These are phyloP conservation scores for Ustilaginoidea virens DNA, from an alignment of 2,329 filamentous ascomycete species.

Conservation along the genomic window DNA sequence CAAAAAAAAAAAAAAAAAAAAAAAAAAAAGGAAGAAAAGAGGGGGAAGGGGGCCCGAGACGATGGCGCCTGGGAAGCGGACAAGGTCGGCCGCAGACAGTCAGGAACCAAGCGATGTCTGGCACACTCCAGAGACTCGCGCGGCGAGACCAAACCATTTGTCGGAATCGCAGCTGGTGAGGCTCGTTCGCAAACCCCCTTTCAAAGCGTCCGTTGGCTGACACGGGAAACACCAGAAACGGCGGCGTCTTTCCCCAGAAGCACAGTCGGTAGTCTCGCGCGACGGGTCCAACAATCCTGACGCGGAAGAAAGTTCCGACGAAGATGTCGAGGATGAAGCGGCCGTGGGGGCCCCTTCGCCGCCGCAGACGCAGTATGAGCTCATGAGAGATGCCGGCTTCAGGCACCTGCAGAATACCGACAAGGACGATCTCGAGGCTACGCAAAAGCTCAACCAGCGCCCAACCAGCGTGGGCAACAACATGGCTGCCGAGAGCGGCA, in stretches of 20 bases:
- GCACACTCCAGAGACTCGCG: not conserved
- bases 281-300: too few species aligned
- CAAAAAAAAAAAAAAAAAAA: too few species aligned
- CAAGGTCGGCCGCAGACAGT: conserved; percentile 14
- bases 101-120: not conserved
- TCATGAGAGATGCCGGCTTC: conserved; percentile 43
- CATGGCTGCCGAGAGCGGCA: conserved; percentile 63
- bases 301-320: conserved; percentile 2
- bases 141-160: too few species aligned
- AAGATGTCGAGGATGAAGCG: not conserved
- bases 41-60: too few species aligned
- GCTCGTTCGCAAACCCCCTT: too few species aligned
- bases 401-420: conserved; percentile 40
- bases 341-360: conserved; percentile 11
- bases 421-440: conserved; percentile 46
- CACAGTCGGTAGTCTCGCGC: too few species aligned
- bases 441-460: conserved; percentile 43
- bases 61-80: conserved; percentile 26
- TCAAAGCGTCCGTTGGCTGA: too few species aligned
- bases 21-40: too few species aligned
- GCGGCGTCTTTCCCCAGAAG: conserved; percentile 2
- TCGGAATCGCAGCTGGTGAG: conserved; percentile 2
- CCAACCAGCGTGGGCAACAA: conserved; percentile 45
- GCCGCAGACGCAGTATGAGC: conserved; percentile 44
- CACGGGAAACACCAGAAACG: too few species aligned